phyloP scores from a whole-genome alignment of 2,329 filamentous ascomycete genomes.

The Helicocarpus griseus region DNA sequence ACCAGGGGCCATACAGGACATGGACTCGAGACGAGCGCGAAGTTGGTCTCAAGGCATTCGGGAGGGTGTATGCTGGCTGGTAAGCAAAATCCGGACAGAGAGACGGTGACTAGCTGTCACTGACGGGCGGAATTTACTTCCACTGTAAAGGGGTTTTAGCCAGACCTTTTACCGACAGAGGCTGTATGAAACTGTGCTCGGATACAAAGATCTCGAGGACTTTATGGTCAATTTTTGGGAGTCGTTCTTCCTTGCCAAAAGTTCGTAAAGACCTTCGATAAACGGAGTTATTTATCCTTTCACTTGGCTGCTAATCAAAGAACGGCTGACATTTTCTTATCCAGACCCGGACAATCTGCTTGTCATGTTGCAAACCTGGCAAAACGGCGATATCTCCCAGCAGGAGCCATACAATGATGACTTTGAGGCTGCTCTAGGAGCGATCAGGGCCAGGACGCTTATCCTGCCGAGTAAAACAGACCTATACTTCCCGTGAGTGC shows the following conservation, averaged over 20 bases:
- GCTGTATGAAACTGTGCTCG: constrained; percentile 55
- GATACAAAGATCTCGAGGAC: constrained; percentile 59
- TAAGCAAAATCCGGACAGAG: constrained; percentile 14
- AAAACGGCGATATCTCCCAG: constrained; percentile 58
- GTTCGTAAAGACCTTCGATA: constrained; percentile 19
- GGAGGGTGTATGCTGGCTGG: constrained; percentile 66
- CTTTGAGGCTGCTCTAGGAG: constrained; percentile 55
- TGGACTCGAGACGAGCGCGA: constrained; percentile 48
- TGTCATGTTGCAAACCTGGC: constrained; percentile 70
- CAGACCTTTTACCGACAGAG: constrained; percentile 68
- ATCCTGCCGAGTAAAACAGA: constrained; percentile 65
- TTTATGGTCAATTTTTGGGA: constrained; percentile 73
- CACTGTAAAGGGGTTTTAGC: constrained; percentile 56
- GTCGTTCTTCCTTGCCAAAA: constrained; percentile 59
- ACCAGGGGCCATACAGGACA: constrained; percentile 30
- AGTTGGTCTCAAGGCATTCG: constrained; percentile 59
- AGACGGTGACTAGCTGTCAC: not conserved
- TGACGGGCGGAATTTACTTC: not conserved
- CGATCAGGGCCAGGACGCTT: constrained; percentile 62
- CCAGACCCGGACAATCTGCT: constrained; percentile 64
- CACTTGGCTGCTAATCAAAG: not conserved
- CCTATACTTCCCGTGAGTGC: constrained; percentile 62
- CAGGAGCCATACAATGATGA: constrained; percentile 60
- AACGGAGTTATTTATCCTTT: not conserved
- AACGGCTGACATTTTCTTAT: not conserved